Evolutionary conservation across 2,329 filamentous ascomycete genomes (phyloP), one percentile per base, ranked within the genome.

Genomic region (Dactylonectria macrodidyma): DNA sequence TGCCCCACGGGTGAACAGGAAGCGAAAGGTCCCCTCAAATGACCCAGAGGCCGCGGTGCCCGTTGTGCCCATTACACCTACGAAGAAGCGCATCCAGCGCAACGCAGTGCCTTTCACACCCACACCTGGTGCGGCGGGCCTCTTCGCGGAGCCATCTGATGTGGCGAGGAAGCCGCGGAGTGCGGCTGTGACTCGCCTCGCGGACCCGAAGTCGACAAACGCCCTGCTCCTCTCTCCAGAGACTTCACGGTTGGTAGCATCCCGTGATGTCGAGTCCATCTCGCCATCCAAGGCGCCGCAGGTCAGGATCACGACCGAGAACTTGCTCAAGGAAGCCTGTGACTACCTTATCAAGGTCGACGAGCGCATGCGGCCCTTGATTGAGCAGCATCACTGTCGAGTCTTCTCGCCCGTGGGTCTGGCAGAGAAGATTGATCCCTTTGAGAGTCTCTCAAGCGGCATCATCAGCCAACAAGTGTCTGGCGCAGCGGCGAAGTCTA

Each of bases 391-490:
- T 77, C 89, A 88, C 68, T 98, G 95, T 80, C 87, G 86, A 62
- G 83, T 96, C 16, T 98, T 98, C 82, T 93, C 91, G 1, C 88
- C 94, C 0, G 91, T 92, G 70, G 94, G 95, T 0, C 83, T 98
- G n/a, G 89, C 91, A 33, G 94, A 98, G 80, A 86, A 90, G 71
- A 89, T 98, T 67, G 94, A 98, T 81, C 96, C 96, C 0, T 99
- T 98, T 77, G 91, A 92, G 74, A 91, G 90, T 65, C 86, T 99
- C 38, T 88, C 90, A 46, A 95, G 92, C 80, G 93, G 95, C 59
- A 98, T 99, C 78, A 97, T 98, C 75, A 95, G 94, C 60, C 96
- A 98, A 82, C 96, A 99, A 83, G 95, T 99, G 22, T 97, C 95
- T 1, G 95, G 95, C 19, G 94, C 95, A 6, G 96, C 96, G 1